Percentiles rank a stretch among this genome's conserved stretches.
phyloP scores from a whole-genome alignment of 1,284 basidiomycete species.

The Leccinum subrobustum region DNA sequence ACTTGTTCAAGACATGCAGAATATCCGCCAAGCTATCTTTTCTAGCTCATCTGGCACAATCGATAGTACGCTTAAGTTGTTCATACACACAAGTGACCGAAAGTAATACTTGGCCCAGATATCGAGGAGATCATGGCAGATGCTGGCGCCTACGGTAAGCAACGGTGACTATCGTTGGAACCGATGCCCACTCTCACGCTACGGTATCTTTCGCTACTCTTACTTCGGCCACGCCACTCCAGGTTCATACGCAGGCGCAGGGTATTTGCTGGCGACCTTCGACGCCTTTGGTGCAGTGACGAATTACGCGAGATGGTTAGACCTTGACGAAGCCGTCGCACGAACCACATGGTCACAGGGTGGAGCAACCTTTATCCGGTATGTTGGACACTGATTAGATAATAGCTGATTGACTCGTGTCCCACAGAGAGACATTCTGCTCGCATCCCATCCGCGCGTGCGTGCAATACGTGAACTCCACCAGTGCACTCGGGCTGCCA shows the following conservation, averaged over 20 bases:
- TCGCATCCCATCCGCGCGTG: slow-evolving; percentile 63
- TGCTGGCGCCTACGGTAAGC: slow-evolving; percentile 62
- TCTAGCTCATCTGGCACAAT: slow-evolving; percentile 57
- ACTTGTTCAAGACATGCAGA: slow-evolving; percentile 50
- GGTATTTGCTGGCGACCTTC: slow-evolving; percentile 56
- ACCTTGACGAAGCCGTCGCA: slow-evolving; percentile 60
- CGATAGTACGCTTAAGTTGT: slow-evolving; percentile 40
- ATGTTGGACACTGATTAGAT: slow-evolving; percentile 10
- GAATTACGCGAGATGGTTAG: slow-evolving; percentile 64
- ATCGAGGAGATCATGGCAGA: slow-evolving; percentile 51
- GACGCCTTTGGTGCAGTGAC: slow-evolving; percentile 40
- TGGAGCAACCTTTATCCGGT: slow-evolving; percentile 48
- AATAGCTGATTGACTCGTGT: not conserved
- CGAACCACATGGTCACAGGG: slow-evolving; percentile 59
- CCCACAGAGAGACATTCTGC: slow-evolving; percentile 62
- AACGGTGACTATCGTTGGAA: not conserved
- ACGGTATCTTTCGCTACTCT: not conserved
- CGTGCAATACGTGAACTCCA: slow-evolving; percentile 50
- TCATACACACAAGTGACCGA: not conserved
- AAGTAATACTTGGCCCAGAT: slow-evolving; percentile 39
- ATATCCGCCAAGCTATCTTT: slow-evolving; percentile 58
- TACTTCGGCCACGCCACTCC: not conserved
- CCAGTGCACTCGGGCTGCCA: slow-evolving; percentile 31
- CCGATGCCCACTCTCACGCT: not conserved
- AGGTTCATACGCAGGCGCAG: slow-evolving; percentile 72